A percentile compares a stretch with the other conserved stretches of the same genome.
These are phyloP conservation scores for Hibiscus syriacus DNA, from an alignment of 345 rosid genomes.

Conservation along the genomic window DNA sequence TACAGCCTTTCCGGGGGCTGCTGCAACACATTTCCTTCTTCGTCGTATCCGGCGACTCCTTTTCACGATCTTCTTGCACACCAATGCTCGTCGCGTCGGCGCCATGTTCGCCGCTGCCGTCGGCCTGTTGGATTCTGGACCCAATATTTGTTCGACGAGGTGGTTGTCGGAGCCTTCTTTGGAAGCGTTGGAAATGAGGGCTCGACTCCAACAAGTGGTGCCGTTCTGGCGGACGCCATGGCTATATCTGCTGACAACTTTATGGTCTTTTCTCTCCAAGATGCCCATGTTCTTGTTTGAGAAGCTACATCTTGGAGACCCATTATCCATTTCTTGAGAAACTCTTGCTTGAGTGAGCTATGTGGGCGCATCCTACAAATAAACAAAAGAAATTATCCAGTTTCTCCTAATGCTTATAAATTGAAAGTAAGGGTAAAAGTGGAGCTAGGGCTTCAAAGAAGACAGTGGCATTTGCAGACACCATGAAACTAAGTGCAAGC, in stretches of 20 bases:
- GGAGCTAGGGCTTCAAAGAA: constrained; percentile 19
- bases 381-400: neutral
- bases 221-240: constrained; percentile 66
- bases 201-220: constrained; percentile 74
- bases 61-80: constrained; percentile 48
- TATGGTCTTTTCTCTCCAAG: constrained; percentile 61
- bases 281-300: constrained; percentile 37
- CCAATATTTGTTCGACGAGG: constrained; percentile 43
- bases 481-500: constrained; percentile 21
- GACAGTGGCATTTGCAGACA: constrained; percentile 13
- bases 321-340: constrained; percentile 73
- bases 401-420: neutral
- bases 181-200: constrained; percentile 52
- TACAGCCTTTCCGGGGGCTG: neutral
- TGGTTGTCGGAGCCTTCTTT: constrained; percentile 18
- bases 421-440: neutral
- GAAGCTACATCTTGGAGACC: constrained; percentile 44
- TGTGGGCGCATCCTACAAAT: constrained; percentile 41
- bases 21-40: constrained; percentile 14
- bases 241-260: constrained; percentile 84
- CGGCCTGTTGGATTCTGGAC: constrained; percentile 17
- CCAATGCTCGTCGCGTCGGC: constrained; percentile 4
- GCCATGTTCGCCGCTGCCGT: constrained; percentile 15
- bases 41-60: constrained; percentile 26
- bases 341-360: constrained; percentile 47